A percentile compares a stretch with the other conserved stretches of the same genome.
phyloP scores from a whole-genome alignment of 768 basidiomycete genomes.

The Calocybe cyanea region DNA sequence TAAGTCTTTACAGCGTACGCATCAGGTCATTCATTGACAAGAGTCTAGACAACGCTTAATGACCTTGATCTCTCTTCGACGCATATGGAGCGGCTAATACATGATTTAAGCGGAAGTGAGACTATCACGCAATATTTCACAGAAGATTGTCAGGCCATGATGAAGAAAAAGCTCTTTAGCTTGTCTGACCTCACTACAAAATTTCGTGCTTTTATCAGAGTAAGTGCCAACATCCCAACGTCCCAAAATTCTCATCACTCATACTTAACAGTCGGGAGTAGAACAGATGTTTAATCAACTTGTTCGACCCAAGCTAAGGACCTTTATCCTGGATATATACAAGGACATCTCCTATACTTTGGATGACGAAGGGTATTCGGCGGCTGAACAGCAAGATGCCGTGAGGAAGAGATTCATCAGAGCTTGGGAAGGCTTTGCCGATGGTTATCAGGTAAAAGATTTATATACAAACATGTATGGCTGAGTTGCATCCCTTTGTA shows the following conservation, averaged over 20 bases:
- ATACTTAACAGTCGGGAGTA: constrained; percentile 58
- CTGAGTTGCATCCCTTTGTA: constrained; percentile 24
- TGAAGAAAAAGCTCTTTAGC: constrained; percentile 43
- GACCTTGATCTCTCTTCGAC: constrained; percentile 91
- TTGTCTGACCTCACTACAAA: constrained; percentile 56
- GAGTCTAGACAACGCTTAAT: constrained; percentile 75
- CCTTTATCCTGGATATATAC: constrained; percentile 82
- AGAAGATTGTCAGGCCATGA: constrained; percentile 46
- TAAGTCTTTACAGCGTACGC: constrained; percentile 34
- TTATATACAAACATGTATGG: background rate
- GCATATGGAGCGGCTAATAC: constrained; percentile 80
- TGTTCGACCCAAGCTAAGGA: constrained; percentile 81
- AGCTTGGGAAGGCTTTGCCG: constrained; percentile 80
- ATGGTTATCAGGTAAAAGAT: constrained; percentile 73
- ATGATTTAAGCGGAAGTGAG: constrained; percentile 55
- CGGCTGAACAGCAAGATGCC: constrained; percentile 81
- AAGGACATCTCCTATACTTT: constrained; percentile 86
- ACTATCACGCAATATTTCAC: constrained; percentile 67
- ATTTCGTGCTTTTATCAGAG: constrained; percentile 73
- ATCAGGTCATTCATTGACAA: background rate
- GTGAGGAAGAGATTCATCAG: constrained; percentile 89
- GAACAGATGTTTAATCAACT: constrained; percentile 97
- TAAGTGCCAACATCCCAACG: constrained; percentile 25
- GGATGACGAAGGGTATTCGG: constrained; percentile 82
- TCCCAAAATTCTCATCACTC: background rate